These are phyloP conservation scores for Blastobotrys serpentis DNA, from an alignment of 1,139 yeast species.

Conservation along the genomic window DNA sequence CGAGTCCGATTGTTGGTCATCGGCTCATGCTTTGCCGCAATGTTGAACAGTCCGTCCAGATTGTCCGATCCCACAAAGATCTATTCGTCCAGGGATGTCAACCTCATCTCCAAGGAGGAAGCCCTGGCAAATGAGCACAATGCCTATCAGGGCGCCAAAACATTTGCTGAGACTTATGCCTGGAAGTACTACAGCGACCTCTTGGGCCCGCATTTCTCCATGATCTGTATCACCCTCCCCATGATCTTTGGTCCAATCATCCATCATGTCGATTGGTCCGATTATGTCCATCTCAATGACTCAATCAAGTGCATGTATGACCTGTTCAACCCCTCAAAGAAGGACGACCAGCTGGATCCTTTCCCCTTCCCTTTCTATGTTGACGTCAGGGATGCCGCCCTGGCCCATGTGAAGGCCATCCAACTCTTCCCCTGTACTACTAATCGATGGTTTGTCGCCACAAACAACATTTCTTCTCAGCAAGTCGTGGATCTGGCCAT, in stretches of 20 bases:
- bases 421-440: constrained; percentile 25
- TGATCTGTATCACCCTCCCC: constrained; percentile 27
- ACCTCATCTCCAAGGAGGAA: constrained; percentile 25
- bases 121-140: constrained; percentile 22
- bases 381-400: constrained; percentile 31
- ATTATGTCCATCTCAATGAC: constrained; percentile 8
- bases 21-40: constrained; percentile 31
- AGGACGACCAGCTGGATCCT: constrained; percentile 3
- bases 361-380: constrained; percentile 28
- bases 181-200: constrained; percentile 28
- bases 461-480: constrained; percentile 28
- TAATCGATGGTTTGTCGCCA: constrained; percentile 28
- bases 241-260: constrained; percentile 30
- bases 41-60: constrained; percentile 29
- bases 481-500: constrained; percentile 27
- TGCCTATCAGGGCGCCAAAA: constrained; percentile 25
- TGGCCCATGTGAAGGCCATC: constrained; percentile 25
- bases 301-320: constrained; percentile 12
- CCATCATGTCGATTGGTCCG: constrained; percentile 13
- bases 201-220: constrained; percentile 19
- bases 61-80: constrained; percentile 27
- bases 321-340: constrained; percentile 10
- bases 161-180: constrained; percentile 29
- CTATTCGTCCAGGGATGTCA: constrained; percentile 27
- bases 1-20: constrained; percentile 26